Evolutionary conservation across 2,329 filamentous ascomycete species (phyloP), one percentile per base, ranked within the genome.

Genomic region (Bipolaris oryzae): DNA sequence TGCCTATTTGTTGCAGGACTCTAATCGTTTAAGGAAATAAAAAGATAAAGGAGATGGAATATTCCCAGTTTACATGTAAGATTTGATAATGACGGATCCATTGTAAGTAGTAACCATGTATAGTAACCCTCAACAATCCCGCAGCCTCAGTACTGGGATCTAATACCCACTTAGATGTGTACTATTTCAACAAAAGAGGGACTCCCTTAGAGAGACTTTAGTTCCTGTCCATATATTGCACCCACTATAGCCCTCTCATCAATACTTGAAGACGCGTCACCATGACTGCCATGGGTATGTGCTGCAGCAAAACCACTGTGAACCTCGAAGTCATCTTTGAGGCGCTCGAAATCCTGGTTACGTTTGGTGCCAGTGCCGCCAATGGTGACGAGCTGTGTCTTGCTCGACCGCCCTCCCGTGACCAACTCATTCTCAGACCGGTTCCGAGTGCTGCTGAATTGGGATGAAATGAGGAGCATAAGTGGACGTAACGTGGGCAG

Each of bases 401-500:
- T 53, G 18, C 15, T 23, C 18, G 28, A 49, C 31, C 18, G 42
- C 5, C 44, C 20, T 33, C 18, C 44, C 2, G 42, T 23, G 9
- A 20, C 31, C 41, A 9, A 49, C 23, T 18, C 42, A 7, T 44
- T 28, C 1, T 31, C 38, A 20, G 52, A 54, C 35, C 45, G 34
- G n/a, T 54, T 54, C 33, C 31, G 34, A 23, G 33, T 55, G 43
- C 49, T 54, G 48, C 50, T 45, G 43, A 62, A 58, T n/a, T 58
- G 50, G n/a, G 37, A n/a, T n/a, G n/a, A n/a, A n/a, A n/a, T n/a
- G n/a, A n/a, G n/a, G n/a, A n/a, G n/a, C n/a, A n/a, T n/a, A n/a
- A n/a, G n/a, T n/a, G n/a, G n/a, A 1, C 57, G 61, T 3, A 62
- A 31, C 2, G 59, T 64, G 7, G 59, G 59, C 5, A 64, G 52